Evolutionary conservation across 2,329 filamentous ascomycete genomes (phyloP).

Genomic region (Paramyrothecium roridum): DNA sequence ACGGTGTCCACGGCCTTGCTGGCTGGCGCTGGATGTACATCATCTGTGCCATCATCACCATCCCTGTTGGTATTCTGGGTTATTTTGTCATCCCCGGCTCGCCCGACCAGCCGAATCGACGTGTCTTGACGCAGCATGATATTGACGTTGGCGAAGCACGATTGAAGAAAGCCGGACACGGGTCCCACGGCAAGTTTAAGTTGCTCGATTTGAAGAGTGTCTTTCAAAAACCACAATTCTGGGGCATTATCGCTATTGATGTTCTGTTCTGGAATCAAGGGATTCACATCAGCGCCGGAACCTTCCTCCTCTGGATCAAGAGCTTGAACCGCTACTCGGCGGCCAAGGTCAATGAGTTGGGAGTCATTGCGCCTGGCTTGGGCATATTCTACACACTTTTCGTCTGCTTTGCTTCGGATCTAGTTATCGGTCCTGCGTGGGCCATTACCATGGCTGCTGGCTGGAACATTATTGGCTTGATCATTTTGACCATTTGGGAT

Average conservation of each 20-base stretch:
- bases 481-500: constrained; percentile 11
- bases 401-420: constrained; percentile 17
- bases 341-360: constrained; percentile 10
- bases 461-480: constrained; percentile 11
- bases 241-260: constrained; percentile 44
- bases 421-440: constrained; percentile 10
- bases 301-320: constrained; percentile 14
- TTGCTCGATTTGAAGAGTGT: constrained; percentile 23
- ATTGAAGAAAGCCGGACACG: constrained; percentile 27
- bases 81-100: constrained; percentile 46
- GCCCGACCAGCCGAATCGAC: constrained; percentile 38
- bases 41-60: constrained; percentile 49
- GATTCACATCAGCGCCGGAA: constrained; percentile 38
- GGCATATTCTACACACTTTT: constrained; percentile 15
- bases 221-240: constrained; percentile 40
- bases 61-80: constrained; percentile 47
- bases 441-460: constrained; percentile 12
- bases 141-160: constrained; percentile 32
- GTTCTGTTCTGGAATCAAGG: constrained; percentile 53
- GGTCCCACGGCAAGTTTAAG: constrained; percentile 26
- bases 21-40: constrained; percentile 57
- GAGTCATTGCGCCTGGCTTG: constrained; percentile 11
- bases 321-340: constrained; percentile 10
- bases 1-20: constrained; percentile 39
- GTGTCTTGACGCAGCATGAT: constrained; percentile 41